Base-by-base conservation (phyloP, 495 filamentous ascomycete genomes). In the Venustampulla echinocandica region DNA sequence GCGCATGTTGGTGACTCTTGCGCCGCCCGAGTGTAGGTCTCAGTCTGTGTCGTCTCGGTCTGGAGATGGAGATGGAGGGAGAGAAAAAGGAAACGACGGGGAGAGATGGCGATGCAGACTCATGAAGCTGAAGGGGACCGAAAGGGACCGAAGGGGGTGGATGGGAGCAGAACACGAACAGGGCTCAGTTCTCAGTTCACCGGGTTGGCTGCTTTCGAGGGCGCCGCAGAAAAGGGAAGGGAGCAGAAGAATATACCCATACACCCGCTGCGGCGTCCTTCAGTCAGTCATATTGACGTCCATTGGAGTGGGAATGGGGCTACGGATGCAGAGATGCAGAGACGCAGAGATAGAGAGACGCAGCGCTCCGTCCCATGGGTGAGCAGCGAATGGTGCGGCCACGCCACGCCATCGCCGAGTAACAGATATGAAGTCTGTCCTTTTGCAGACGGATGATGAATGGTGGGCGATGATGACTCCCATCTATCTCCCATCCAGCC, bases 1-100 rank as follows among this genome's bases (percentile, higher is more conserved):
- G 42, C 50, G 50, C 53, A 56, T 56, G 39, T 39, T 34, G 41
- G 27, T 56, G 53, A 52, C 47, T 55, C 48, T 32, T 20, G 18
- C 2, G 50, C 49, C 41, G 46, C 44, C 18, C 27, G n/a, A n/a
- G n/a, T n/a, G n/a, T n/a, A n/a, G n/a, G n/a, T n/a, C n/a, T n/a
- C n/a, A n/a, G n/a, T n/a, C n/a, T n/a, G n/a, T n/a, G n/a, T n/a
- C n/a, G n/a, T n/a, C n/a, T n/a, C n/a, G n/a, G 27, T 30, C 34
- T 7, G 7, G 34, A 23, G 42, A 19, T 30, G 33, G 46, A 41
- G 27, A 1, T 7, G 14, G 17, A 30, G 19, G 21, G 14, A 20
- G 15, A 11, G 5, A 15, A 37, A 17, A 37, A 37, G 34, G 7
- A 30, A 30, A 30, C 7, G 27, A 30, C 7, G 27, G 27, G 27